phyloP scores from a whole-genome alignment of 208 protist genomes.

The Trypanosoma avium region DNA sequence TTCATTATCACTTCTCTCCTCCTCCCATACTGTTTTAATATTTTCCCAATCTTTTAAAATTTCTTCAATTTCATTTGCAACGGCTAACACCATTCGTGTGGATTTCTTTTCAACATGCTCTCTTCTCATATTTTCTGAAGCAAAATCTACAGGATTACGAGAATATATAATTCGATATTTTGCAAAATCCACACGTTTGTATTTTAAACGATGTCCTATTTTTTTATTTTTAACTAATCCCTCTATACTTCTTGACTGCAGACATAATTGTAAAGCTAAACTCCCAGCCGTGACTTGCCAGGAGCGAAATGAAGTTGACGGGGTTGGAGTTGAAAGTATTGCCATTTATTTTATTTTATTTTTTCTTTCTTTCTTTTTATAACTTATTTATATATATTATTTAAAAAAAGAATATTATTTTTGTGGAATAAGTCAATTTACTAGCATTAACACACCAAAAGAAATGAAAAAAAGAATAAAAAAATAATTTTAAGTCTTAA shows the following conservation, averaged over 20 bases:
- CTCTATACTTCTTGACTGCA: slow-evolving; percentile 43
- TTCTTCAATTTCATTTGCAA: slow-evolving; percentile 1
- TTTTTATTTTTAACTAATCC: slow-evolving; percentile 35
- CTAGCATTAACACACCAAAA: neutral
- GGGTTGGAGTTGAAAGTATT: slow-evolving; percentile 18
- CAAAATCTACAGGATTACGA: slow-evolving; percentile 38
- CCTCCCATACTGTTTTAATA: neutral
- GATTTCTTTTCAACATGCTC: neutral
- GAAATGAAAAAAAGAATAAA: slow-evolving; percentile 3
- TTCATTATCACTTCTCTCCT: neutral
- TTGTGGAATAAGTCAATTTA: too few species aligned
- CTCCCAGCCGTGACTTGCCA: slow-evolving; percentile 45
- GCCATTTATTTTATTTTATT: slow-evolving; percentile 16
- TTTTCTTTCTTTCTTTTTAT: neutral
- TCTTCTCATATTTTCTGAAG: neutral
- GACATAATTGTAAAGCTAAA: slow-evolving; percentile 35
- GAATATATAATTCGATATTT: slow-evolving; percentile 52
- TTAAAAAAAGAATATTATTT: too few species aligned
- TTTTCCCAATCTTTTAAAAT: slow-evolving; percentile 24
- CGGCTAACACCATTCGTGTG: slow-evolving; percentile 32
- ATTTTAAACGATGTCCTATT: slow-evolving; percentile 26
- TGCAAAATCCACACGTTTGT: slow-evolving; percentile 20
- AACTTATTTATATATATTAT: slow-evolving; percentile 3
- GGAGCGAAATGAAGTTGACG: slow-evolving; percentile 20
- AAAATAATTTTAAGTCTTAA: too few species aligned